Evolutionary conservation across 2,329 filamentous ascomycete genomes (phyloP).

Genomic region (Hymenoscyphus linearis): DNA sequence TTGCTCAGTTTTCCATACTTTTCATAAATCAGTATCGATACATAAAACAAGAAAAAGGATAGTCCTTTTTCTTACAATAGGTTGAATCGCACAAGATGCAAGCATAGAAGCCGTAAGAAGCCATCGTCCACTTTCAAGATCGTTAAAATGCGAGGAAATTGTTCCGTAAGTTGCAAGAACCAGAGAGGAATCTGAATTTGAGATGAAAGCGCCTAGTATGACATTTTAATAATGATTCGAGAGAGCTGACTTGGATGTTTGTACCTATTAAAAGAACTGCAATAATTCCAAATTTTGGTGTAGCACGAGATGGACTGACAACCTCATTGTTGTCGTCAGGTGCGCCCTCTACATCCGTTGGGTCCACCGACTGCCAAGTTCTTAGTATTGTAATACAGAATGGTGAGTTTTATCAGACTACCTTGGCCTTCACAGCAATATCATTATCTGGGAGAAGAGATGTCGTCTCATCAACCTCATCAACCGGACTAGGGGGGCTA

Average conservation of each 20-base stretch:
- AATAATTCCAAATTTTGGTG: conserved; percentile 16
- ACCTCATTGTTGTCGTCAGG: neutral
- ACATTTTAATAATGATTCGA: neutral
- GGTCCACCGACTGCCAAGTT: conserved; percentile 42
- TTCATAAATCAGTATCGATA: conserved; percentile 33
- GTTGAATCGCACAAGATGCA: conserved; percentile 46
- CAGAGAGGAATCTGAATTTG: conserved; percentile 58
- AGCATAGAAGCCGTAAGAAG: conserved; percentile 48
- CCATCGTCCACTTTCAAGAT: conserved; percentile 53
- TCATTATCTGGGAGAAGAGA: conserved; percentile 5
- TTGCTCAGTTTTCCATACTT: conserved; percentile 48
- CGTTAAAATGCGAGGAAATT: conserved; percentile 56
- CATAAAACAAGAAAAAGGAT: too few relatives aligned
- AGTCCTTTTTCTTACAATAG: conserved; percentile 38
- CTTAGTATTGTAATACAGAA: neutral
- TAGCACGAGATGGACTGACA: neutral
- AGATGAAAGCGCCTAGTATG: conserved; percentile 54
- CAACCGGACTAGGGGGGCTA: neutral
- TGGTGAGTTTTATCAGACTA: neutral
- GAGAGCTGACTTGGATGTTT: neutral
- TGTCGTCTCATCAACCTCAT: conserved; percentile 4
- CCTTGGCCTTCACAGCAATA: neutral
- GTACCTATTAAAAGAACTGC: conserved; percentile 22
- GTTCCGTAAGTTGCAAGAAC: conserved; percentile 60
- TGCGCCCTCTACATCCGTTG: conserved; percentile 4